Percentiles rank a stretch among this genome's conserved stretches.
Evolutionary conservation across 768 basidiomycete genomes (phyloP).

Genomic region (Leccinum uliginosum): DNA sequence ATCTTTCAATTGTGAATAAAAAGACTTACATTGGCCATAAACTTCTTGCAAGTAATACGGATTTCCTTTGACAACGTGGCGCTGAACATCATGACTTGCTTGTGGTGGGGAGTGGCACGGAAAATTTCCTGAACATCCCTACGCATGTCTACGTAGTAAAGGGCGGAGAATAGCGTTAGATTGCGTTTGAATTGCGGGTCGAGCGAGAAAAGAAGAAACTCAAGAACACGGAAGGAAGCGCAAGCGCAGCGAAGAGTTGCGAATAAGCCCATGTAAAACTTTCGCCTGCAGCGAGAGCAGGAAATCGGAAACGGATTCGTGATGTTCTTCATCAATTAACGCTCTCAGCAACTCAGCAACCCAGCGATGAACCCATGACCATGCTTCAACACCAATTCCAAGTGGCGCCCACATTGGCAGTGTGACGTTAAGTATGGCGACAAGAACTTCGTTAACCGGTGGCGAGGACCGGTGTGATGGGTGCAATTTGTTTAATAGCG

Average conservation of each 20-base stretch:
- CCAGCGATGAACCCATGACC: conserved; percentile 33
- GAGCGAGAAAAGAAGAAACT: conserved; percentile 50
- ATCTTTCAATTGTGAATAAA: not conserved
- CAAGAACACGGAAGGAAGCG: conserved; percentile 31
- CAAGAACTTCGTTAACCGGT: conserved; percentile 33
- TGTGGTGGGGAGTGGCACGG: conserved; percentile 97
- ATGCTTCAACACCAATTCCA: conserved; percentile 36
- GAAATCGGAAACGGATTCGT: conserved; percentile 31
- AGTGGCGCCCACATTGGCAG: conserved; percentile 38
- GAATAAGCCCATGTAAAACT: conserved; percentile 14
- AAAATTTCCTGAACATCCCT: conserved; percentile 99
- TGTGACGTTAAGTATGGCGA: conserved; percentile 35
- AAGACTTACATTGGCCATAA: conserved; percentile 91
- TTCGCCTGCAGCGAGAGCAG: conserved; percentile 28
- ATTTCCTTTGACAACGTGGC: conserved; percentile 98
- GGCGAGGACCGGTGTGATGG: conserved; percentile 31
- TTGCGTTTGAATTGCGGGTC: conserved; percentile 44
- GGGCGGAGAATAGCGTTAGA: conserved; percentile 63
- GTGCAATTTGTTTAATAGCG: conserved; percentile 49
- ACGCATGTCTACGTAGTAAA: conserved; percentile 87
- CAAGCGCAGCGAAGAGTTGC: conserved; percentile 13
- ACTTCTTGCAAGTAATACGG: conserved; percentile 96
- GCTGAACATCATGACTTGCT: conserved; percentile 99
- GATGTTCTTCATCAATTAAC: conserved; percentile 33
- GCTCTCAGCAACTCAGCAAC: conserved; percentile 37